Percentiles rank a stretch among this genome's conserved stretches.
Conservation (phyloP, 176 grass and related monocot species). For the Cenchrus purpureus region DNA sequence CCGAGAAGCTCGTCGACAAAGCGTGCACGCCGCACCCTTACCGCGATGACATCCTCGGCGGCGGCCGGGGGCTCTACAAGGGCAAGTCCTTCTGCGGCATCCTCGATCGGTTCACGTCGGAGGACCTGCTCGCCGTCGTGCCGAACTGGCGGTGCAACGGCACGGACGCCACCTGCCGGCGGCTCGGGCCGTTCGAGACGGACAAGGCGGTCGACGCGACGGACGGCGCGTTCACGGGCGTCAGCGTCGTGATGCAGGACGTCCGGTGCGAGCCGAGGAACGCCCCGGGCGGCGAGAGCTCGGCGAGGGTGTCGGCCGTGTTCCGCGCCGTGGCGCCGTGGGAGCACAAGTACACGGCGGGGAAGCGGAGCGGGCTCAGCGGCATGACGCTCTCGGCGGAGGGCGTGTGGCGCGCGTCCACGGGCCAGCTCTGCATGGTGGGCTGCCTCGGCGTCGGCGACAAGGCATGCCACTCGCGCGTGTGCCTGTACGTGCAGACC, state of each 20-base stretch:
- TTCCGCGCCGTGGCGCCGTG: slow-evolving; percentile 62
- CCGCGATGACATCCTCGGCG: slow-evolving; percentile 52
- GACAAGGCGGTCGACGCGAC: slow-evolving; percentile 39
- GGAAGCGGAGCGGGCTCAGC: slow-evolving; percentile 63
- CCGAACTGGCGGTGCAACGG: slow-evolving; percentile 79
- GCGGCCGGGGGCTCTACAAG: slow-evolving; percentile 55
- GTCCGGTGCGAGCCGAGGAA: slow-evolving; percentile 62
- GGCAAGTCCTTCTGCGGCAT: slow-evolving; percentile 75
- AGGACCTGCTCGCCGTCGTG: slow-evolving; percentile 56
- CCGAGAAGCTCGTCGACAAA: slow-evolving; percentile 58
- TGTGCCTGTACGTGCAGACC: slow-evolving; percentile 77
- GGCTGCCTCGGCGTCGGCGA: slow-evolving; percentile 62
- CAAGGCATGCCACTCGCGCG: slow-evolving; percentile 58
- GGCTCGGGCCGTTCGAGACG: slow-evolving; percentile 65
- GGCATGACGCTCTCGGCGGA: slow-evolving; percentile 64
- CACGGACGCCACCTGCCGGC: slow-evolving; percentile 55
- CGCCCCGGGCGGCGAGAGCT: not conserved
- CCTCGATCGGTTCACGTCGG: slow-evolving; percentile 65
- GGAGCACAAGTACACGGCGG: slow-evolving; percentile 56
- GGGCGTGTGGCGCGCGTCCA: slow-evolving; percentile 73
- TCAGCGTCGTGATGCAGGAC: slow-evolving; percentile 77
- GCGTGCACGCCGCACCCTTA: slow-evolving; percentile 63
- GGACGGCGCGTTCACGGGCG: slow-evolving; percentile 57
- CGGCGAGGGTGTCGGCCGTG: slow-evolving; percentile 74
- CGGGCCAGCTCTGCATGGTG: slow-evolving; percentile 91